phyloP scores from a whole-genome alignment of 2,329 filamentous ascomycete species.

The Arthrobotrys megalospora region DNA sequence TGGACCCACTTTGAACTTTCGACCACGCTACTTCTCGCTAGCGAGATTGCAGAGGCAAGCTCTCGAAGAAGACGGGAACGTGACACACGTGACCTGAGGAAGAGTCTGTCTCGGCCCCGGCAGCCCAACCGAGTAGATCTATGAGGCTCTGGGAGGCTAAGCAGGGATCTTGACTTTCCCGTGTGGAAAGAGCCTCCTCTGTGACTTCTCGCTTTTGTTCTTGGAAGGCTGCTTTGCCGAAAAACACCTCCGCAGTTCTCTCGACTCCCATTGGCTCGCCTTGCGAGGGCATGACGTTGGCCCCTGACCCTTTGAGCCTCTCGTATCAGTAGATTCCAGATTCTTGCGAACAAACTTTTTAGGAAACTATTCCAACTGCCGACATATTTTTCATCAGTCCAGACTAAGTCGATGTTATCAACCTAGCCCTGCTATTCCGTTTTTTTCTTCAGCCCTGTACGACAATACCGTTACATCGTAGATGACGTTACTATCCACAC shows the following conservation, averaged over 20 bases:
- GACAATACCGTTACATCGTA: conserved; percentile 56
- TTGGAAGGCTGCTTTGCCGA: conserved; percentile 54
- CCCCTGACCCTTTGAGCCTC: conserved; percentile 38
- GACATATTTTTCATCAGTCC: conserved; percentile 24
- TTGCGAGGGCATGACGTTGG: conserved; percentile 53
- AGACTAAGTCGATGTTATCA: neutral
- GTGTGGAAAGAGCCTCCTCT: conserved; percentile 54
- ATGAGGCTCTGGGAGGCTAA: conserved; percentile 60
- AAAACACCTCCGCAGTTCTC: conserved; percentile 18
- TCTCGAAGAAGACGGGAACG: neutral
- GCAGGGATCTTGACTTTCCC: conserved; percentile 42
- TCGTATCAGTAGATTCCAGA: conserved; percentile 47
- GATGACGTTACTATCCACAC: conserved; percentile 44
- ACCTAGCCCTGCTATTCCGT: conserved; percentile 19
- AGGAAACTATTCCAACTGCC: conserved; percentile 38
- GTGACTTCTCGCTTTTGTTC: conserved; percentile 25
- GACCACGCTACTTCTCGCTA: conserved; percentile 8
- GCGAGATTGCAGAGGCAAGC: conserved; percentile 27
- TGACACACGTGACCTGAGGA: conserved; percentile 35
- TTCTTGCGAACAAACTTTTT: conserved; percentile 22
- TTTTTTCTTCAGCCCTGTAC: conserved; percentile 45
- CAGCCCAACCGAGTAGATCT: conserved; percentile 37
- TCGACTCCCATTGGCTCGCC: conserved; percentile 33
- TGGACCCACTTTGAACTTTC: conserved; percentile 1
- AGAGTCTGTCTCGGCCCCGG: conserved; percentile 31